Percentiles rank a stretch among this genome's conserved stretches.
Conservation (phyloP, 2,329 filamentous ascomycete genomes). For the Fusarium buharicum region DNA sequence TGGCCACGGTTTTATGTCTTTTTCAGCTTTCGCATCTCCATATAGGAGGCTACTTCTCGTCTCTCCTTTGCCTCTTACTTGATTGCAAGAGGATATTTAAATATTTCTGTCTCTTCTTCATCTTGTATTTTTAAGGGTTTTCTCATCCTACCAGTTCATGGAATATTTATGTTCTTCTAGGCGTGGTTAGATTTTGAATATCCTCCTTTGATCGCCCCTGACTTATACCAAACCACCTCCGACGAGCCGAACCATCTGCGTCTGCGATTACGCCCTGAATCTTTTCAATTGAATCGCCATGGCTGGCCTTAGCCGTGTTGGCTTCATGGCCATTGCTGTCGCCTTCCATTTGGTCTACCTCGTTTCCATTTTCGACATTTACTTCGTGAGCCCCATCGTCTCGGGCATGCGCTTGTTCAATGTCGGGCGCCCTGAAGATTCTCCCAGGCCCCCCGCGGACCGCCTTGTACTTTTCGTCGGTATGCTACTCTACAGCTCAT, state of each 20-base stretch:
- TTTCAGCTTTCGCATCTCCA: constrained; percentile 13
- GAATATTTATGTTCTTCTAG: constrained; percentile 8
- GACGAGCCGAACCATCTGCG: constrained; percentile 5
- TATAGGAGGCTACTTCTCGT: constrained; percentile 1
- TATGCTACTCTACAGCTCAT: constrained; percentile 51
- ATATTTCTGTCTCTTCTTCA: not conserved
- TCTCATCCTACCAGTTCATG: constrained; percentile 18
- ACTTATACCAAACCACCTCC: constrained; percentile 35
- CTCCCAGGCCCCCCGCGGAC: constrained; percentile 80
- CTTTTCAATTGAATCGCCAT: constrained; percentile 51
- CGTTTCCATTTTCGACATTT: constrained; percentile 96
- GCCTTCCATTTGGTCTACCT: constrained; percentile 95
- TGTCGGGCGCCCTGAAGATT: constrained; percentile 67
- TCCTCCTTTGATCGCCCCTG: constrained; percentile 24
- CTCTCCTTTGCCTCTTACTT: constrained; percentile 17
- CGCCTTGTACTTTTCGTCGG: constrained; percentile 94
- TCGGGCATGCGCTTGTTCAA: constrained; percentile 89
- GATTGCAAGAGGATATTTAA: constrained; percentile 2
- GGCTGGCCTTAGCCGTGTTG: constrained; percentile 72
- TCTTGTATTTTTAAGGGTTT: not conserved
- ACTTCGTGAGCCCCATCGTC: constrained; percentile 97
- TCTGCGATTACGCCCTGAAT: constrained; percentile 1
- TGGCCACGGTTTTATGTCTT: constrained; percentile 41
- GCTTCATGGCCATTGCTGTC: constrained; percentile 88
- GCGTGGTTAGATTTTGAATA: constrained; percentile 8